Evolutionary conservation across 73 alveolate genomes (phyloP).

Genomic region (Tetrahymena thermophila): DNA sequence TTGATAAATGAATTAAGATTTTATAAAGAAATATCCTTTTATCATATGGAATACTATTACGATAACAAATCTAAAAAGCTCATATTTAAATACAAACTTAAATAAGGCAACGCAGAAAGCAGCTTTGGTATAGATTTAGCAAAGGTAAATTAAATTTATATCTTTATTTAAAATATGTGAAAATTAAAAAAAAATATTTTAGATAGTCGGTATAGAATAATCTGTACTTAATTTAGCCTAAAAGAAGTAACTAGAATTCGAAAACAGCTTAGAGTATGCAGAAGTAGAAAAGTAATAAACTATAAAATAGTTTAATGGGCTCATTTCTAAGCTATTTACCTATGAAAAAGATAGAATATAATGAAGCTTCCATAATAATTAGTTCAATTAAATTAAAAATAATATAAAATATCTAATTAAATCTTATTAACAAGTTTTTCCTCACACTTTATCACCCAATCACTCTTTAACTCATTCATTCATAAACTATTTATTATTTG

Average conservation of each 20-base stretch:
- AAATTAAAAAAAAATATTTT: neutral
- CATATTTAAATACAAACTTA: neutral
- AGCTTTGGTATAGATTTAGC: neutral
- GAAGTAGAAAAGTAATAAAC: neutral
- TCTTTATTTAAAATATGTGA: no score
- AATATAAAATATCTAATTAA: no score
- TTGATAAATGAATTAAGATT: conserved; percentile 54
- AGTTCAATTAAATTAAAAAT: no score
- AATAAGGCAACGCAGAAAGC: neutral
- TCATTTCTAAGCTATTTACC: neutral
- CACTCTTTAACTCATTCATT: no score
- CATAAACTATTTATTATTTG: no score
- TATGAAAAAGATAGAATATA: neutral
- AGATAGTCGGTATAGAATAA: neutral
- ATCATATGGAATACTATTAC: neutral
- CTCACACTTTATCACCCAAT: no score
- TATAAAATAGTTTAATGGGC: neutral
- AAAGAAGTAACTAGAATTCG: neutral
- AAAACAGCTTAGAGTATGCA: neutral
- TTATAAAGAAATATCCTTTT: neutral
- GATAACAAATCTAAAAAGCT: neutral
- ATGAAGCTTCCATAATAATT: neutral
- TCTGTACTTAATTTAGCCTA: neutral
- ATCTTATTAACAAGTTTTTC: no score
- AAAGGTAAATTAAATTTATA: neutral